Conservation (phyloP, 2,329 filamentous ascomycete genomes). For the Colletotrichum sp. region DNA sequence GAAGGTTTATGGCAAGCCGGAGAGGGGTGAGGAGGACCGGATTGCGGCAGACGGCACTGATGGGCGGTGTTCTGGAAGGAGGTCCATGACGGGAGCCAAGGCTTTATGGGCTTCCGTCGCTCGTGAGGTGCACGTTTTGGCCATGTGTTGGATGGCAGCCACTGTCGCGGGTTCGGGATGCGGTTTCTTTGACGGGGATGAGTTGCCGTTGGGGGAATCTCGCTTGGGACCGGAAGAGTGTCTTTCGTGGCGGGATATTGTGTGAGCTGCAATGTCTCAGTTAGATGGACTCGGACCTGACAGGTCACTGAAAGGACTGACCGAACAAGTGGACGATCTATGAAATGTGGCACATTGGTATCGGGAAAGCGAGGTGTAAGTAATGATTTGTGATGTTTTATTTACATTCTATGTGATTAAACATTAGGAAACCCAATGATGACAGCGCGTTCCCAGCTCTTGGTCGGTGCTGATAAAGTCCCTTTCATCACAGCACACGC, state of each 20-base stretch:
- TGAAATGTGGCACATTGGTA: too few relatives aligned
- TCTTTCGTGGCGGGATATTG: not conserved
- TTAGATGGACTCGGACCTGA: not conserved
- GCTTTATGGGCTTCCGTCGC: not conserved
- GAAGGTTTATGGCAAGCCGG: too few relatives aligned
- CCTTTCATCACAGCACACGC: not conserved
- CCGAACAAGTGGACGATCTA: not conserved
- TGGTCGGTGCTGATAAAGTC: slow-evolving; percentile 35
- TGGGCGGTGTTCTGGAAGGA: not conserved
- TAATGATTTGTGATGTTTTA: not conserved
- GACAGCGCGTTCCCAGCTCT: slow-evolving; percentile 42
- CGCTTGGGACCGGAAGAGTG: not conserved
- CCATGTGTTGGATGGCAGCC: not conserved
- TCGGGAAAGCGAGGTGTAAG: not conserved
- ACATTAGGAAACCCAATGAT: slow-evolving; percentile 9
- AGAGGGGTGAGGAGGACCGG: too few relatives aligned
- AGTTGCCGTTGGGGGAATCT: not conserved
- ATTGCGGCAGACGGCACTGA: not conserved
- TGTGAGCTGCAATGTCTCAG: not conserved
- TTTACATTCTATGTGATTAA: slow-evolving; percentile 16
- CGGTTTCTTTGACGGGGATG: not conserved
- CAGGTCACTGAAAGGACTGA: not conserved
- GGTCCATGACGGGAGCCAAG: not conserved
- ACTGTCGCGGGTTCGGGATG: not conserved
- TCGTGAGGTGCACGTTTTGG: not conserved